Percentiles rank a stretch among this genome's conserved stretches.
phyloP scores from a whole-genome alignment of 2,329 filamentous ascomycete genomes.

The Penicillium sp. region DNA sequence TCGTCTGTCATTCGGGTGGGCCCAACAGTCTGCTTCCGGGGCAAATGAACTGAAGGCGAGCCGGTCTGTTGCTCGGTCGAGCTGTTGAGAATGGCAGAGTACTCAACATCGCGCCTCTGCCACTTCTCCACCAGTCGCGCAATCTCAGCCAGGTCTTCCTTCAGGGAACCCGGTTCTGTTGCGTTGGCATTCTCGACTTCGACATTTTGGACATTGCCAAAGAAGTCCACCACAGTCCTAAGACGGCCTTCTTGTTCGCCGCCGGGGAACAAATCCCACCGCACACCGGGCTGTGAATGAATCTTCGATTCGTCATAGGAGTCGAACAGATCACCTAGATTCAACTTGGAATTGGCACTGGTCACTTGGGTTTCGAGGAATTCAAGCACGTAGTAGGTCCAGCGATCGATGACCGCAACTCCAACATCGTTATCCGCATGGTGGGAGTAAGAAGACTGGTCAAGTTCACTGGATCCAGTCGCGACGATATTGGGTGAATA shows the following conservation, averaged over 20 bases:
- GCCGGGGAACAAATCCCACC: constrained; percentile 92
- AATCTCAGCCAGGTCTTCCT: constrained; percentile 74
- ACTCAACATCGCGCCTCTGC: constrained; percentile 39
- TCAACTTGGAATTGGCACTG: constrained; percentile 83
- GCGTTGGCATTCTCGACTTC: constrained; percentile 70
- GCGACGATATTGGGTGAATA: constrained; percentile 98
- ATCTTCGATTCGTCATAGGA: constrained; percentile 95
- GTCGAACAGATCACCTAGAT: constrained; percentile 90
- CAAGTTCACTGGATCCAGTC: constrained; percentile 92
- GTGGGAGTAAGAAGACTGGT: constrained; percentile 95
- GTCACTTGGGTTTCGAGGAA: constrained; percentile 90
- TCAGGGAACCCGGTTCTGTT: constrained; percentile 54
- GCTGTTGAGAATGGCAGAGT: constrained; percentile 27
- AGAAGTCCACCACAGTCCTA: constrained; percentile 91
- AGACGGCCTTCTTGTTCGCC: constrained; percentile 75
- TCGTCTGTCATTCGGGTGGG: constrained; percentile 64
- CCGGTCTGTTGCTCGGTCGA: constrained; percentile 15
- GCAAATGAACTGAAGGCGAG: constrained; percentile 20
- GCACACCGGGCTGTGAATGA: constrained; percentile 84
- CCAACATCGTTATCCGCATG: constrained; percentile 98
- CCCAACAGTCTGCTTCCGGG: constrained; percentile 42
- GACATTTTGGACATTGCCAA: constrained; percentile 96
- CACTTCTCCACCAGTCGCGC: constrained; percentile 59
- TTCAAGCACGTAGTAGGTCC: constrained; percentile 97
- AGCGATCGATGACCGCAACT: constrained; percentile 96